These are phyloP conservation scores for Nidula niveotomentosa DNA, from an alignment of 1,284 basidiomycete genomes.

Conservation along the genomic window DNA sequence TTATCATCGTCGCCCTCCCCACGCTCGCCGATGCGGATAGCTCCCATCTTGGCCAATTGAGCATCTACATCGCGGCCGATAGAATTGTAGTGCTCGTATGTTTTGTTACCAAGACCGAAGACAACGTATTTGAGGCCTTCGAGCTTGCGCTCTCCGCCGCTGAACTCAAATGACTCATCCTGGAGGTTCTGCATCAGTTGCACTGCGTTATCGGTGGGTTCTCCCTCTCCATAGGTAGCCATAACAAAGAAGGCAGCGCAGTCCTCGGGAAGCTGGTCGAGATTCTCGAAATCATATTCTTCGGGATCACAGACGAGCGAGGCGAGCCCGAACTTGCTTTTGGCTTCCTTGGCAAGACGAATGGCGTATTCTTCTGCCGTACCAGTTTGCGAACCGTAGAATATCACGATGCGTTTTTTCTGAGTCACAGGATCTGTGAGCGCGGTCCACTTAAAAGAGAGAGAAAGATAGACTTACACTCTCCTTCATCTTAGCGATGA, in stretches of 20 bases:
- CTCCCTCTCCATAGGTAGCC: constrained; percentile 98
- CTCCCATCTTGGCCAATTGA: constrained; percentile 80
- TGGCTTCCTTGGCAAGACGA: constrained; percentile 91
- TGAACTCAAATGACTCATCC: constrained; percentile 87
- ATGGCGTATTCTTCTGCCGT: constrained; percentile 97
- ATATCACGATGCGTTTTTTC: constrained; percentile 95
- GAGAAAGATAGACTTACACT: constrained; percentile 55
- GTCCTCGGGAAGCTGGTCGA: constrained; percentile 89
- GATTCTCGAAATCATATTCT: constrained; percentile 96
- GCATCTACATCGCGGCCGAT: constrained; percentile 84
- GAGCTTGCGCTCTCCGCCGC: constrained; percentile 75
- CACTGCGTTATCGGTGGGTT: constrained; percentile 99
- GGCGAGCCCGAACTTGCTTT: constrained; percentile 89
- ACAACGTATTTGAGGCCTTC: constrained; percentile 93
- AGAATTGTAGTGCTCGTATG: constrained; percentile 95
- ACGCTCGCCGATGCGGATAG: constrained; percentile 82
- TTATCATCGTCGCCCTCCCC: constrained; percentile 99
- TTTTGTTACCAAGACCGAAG: constrained; percentile 94
- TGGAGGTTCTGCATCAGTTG: constrained; percentile 90
- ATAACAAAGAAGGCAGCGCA: constrained; percentile 91
- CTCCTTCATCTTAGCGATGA: constrained; percentile 88
- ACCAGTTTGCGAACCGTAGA: constrained; percentile 96
- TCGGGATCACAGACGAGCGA: constrained; percentile 95
- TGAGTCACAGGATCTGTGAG: constrained; percentile 28
- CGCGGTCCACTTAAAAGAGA: background rate